Evolutionary conservation across 257 asterid species (phyloP).

Genomic region (Primulina tabacum): DNA sequence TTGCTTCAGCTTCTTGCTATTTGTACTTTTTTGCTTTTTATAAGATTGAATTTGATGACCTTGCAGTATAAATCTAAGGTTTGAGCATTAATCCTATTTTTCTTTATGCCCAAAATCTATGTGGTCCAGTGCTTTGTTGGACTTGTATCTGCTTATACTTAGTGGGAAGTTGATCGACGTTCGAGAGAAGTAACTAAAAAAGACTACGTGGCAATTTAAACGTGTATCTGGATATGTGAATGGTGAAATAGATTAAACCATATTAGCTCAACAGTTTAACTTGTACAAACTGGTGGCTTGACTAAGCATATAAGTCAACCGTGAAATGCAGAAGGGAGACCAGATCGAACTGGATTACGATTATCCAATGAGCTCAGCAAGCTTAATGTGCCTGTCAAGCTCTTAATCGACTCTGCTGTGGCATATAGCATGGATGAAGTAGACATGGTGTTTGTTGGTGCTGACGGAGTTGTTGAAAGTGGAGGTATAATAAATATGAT

Average conservation of each 20-base stretch:
- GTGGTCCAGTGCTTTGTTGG: background rate
- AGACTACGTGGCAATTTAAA: background rate
- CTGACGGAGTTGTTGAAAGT: constrained; percentile 93
- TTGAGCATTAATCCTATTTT: constrained; percentile 1
- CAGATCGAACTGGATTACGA: constrained; percentile 80
- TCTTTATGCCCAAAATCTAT: background rate
- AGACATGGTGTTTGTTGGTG: constrained; percentile 94
- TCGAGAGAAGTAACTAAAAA: background rate
- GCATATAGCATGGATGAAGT: constrained; percentile 95
- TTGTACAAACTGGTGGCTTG: constrained; percentile 3
- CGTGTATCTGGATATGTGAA: background rate
- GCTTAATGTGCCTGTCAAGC: constrained; percentile 89
- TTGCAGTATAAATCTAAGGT: background rate
- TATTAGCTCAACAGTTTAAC: constrained; percentile 6
- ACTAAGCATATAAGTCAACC: constrained; percentile 16
- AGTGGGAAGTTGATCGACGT: background rate
- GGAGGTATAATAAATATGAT: constrained; percentile 97
- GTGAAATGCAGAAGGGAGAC: constrained; percentile 81
- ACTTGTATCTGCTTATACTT: background rate
- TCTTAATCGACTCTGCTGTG: constrained; percentile 90
- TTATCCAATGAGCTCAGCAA: constrained; percentile 81
- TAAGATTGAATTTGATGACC: background rate
- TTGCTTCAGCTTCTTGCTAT: background rate
- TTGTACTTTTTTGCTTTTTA: background rate
- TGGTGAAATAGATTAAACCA: background rate